Evolutionary conservation across 768 basidiomycete species (phyloP).

Genomic region (Cubamyces sp.): DNA sequence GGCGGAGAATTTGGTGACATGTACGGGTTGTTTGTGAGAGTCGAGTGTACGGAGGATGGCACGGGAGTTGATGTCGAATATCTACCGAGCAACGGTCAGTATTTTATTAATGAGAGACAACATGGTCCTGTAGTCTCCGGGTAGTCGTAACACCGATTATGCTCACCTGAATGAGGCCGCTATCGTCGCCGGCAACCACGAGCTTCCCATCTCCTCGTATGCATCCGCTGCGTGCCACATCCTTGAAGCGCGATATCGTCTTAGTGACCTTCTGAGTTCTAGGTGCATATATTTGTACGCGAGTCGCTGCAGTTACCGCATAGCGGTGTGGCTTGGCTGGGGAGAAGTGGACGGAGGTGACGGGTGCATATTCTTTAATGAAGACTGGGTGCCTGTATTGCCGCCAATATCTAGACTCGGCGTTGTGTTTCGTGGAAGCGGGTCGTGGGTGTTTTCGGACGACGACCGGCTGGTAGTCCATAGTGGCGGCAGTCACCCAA

Average conservation of each 20-base stretch:
- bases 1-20: conserved; percentile 90
- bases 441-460: conserved; percentile 62
- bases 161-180: conserved; percentile 77
- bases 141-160: not conserved
- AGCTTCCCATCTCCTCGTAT: conserved; percentile 95
- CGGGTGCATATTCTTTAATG: conserved; percentile 95
- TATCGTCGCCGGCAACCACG: conserved; percentile 93
- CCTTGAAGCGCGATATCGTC: conserved; percentile 96
- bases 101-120: not conserved
- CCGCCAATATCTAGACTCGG: conserved; percentile 86
- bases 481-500: conserved; percentile 31
- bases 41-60: conserved; percentile 93
- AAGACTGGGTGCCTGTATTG: conserved; percentile 91
- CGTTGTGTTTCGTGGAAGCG: conserved; percentile 58
- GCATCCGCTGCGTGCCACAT: conserved; percentile 86
- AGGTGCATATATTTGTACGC: conserved; percentile 95
- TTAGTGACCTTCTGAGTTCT: conserved; percentile 96
- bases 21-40: conserved; percentile 94
- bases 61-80: conserved; percentile 89
- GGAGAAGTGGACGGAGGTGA: conserved; percentile 93
- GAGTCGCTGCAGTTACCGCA: conserved; percentile 92
- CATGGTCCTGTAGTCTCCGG: too few species aligned
- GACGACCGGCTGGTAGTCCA: conserved; percentile 84
- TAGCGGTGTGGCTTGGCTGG: conserved; percentile 88
- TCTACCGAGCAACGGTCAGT: conserved; percentile 42